phyloP scores from a whole-genome alignment of 2,329 filamentous ascomycete species.

The Pseudocercospora pini-densiflorae region DNA sequence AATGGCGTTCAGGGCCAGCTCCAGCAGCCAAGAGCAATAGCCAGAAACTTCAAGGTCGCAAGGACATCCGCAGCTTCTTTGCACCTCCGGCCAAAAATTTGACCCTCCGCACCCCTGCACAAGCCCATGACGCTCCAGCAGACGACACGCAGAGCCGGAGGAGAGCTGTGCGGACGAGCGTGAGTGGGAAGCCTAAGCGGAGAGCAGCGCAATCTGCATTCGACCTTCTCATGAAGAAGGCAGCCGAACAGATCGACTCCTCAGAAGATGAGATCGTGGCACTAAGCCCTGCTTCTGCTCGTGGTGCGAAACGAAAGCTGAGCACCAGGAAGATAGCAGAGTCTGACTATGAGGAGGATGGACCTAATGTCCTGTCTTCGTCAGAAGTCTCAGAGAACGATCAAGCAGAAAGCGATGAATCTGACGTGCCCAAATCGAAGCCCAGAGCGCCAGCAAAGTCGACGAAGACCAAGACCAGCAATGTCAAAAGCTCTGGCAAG shows the following conservation, averaged over 20 bases:
- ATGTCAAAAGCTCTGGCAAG: not conserved
- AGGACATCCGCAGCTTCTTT: not conserved
- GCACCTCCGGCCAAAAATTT: not conserved
- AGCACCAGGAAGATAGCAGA: not conserved
- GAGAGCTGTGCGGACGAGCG: not conserved
- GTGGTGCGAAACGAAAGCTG: not conserved
- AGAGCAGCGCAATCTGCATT: not conserved
- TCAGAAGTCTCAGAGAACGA: not conserved
- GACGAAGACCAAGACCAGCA: not conserved
- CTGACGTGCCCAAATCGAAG: not conserved
- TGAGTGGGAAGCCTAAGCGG: not conserved
- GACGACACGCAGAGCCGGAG: not conserved
- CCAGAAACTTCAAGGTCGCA: not conserved
- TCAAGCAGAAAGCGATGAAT: not conserved
- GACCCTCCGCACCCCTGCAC: no score
- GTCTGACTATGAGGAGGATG: not conserved
- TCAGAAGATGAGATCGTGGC: not conserved
- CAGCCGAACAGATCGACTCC: not conserved
- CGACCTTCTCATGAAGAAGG: not conserved
- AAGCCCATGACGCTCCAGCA: not conserved
- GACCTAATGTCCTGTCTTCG: not conserved
- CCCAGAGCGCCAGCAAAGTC: not conserved
- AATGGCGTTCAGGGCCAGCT: not conserved
- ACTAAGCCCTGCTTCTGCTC: not conserved
- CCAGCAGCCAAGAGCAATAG: not conserved